A percentile compares a stretch with the other conserved stretches of the same genome.
Evolutionary conservation across 495 filamentous ascomycete species (phyloP).

Genomic region (Xylaria acuta): DNA sequence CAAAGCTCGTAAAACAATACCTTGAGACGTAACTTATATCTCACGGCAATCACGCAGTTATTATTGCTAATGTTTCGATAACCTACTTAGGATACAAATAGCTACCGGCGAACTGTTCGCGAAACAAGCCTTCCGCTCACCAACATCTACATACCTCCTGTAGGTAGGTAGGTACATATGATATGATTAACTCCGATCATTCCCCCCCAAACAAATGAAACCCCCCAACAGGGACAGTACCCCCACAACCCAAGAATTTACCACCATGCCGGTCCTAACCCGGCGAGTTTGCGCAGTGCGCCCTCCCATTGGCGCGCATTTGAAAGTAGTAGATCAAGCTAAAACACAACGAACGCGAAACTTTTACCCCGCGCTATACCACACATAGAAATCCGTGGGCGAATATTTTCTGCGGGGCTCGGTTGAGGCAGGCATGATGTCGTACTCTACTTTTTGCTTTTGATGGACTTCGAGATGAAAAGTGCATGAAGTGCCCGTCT

Average conservation of each 20-base stretch:
- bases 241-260: neutral
- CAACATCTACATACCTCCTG: neutral
- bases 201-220: neutral
- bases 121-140: neutral
- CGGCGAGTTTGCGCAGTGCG: neutral
- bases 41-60: too few species aligned
- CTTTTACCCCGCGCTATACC: conserved; percentile 9
- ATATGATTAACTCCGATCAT: neutral
- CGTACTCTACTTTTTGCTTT: too few species aligned
- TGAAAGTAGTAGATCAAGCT: neutral
- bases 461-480: too few species aligned
- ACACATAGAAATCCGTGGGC: neutral
- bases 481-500: too few species aligned
- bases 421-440: neutral
- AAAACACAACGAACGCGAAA: neutral
- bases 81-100: too few species aligned
- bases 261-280: conserved; percentile 10
- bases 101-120: neutral
- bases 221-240: too few species aligned
- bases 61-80: too few species aligned
- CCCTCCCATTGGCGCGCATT: conserved; percentile 16
- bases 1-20: too few species aligned
- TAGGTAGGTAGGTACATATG: neutral
- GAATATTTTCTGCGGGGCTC: neutral
- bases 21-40: too few species aligned